Base-by-base conservation (phyloP, 495 filamentous ascomycete genomes). In the Aspergillus bridgeri region DNA sequence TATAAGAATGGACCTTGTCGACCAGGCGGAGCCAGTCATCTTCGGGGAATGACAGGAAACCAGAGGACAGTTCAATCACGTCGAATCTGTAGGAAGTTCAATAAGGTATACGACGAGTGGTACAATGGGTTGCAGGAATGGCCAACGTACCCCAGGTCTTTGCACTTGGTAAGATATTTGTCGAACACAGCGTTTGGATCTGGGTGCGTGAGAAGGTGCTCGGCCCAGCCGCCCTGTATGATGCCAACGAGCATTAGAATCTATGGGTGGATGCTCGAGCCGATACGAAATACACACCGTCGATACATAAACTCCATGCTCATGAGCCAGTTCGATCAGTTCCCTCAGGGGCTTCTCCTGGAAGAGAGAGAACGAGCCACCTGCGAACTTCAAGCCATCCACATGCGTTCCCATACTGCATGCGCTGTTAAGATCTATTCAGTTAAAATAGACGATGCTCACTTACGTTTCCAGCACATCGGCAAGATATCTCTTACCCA, bases 11-110 rank as follows among this genome's bases (percentile, higher is more conserved):
- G 42, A 84, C 81, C 59, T 75, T 75, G 60, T 82, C 75, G 45
- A 81, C 73, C 1, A 85, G 74, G 15, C 82, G 80, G 18, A 83
- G 69, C 81, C 81, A 83, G 69, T 84, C 82, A 45, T 80, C 78
- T 20, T 72, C 67, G 1, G 82, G 82, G 42, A 85, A 67, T 19
- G 77, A 80, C 29, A 84, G 67, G 63, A 84, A 85, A 19, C 81
- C 82, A 3, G 79, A 70, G 3, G 76, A 81, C 11, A 84, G 54
- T 60, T 85, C 81, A 25, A 84, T 65, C 7, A 83, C 81, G 56
- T 84, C 82, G 61, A 85, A 83, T 17, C 75, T 78, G 27, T 22
- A 23, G 5, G 17, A 20, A n/a, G 21, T 24, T 17, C 42, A 2
- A 23, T 49, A 47, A 18, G 29, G 21, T 15, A 38, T 6, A 18